A percentile compares a stretch with the other conserved stretches of the same genome.
phyloP scores from a whole-genome alignment of 169 alveolate species.

The Perkinsus olseni region DNA sequence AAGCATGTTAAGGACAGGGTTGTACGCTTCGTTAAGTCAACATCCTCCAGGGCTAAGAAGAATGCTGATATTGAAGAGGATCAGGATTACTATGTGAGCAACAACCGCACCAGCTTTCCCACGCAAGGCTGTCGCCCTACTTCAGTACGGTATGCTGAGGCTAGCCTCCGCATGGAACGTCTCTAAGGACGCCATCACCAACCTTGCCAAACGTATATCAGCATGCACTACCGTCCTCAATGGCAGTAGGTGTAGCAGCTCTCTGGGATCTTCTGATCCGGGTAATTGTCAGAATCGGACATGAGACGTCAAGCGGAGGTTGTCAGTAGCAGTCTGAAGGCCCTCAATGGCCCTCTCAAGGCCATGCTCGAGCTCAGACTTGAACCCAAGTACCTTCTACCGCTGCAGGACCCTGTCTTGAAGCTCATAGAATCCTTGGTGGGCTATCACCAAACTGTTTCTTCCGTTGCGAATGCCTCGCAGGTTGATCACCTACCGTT shows the following conservation, averaged over 20 bases:
- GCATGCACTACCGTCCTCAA: not conserved
- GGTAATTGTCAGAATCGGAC: not conserved
- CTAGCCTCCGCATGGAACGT: not conserved
- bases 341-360: not conserved
- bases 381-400: not conserved
- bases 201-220: not conserved
- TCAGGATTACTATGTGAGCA: not conserved
- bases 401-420: not conserved
- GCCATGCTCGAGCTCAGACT: not conserved
- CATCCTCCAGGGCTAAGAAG: not conserved
- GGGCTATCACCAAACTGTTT: not conserved
- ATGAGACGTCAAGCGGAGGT: not conserved
- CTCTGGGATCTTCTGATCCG: not conserved
- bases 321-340: not conserved
- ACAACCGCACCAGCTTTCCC: too few species aligned
- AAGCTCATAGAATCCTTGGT: not conserved
- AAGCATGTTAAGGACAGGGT: not conserved
- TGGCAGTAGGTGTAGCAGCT: not conserved
- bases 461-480: not conserved
- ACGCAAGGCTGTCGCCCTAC: not conserved
- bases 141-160: not conserved
- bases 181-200: not conserved
- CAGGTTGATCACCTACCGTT: not conserved
- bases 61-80: not conserved
- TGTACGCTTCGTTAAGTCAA: not conserved